Conservation (phyloP, 306 rosid species). For the Clitoria ternatea region DNA sequence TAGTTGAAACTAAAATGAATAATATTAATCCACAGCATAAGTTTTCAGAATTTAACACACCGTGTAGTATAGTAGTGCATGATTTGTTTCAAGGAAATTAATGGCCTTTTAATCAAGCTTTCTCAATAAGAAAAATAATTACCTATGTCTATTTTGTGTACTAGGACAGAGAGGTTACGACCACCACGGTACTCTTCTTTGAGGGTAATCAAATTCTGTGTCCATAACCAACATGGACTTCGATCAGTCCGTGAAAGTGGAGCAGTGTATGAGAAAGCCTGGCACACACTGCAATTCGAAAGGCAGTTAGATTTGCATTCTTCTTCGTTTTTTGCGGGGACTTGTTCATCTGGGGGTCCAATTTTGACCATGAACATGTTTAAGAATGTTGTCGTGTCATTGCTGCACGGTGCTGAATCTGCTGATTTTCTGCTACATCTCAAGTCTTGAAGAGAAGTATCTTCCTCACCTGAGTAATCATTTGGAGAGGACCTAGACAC, state of each 20-base stretch:
- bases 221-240: conserved; percentile 27
- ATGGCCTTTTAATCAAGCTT: no score
- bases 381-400: background rate
- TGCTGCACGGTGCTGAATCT: background rate
- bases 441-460: no score
- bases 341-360: background rate
- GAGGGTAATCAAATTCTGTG: background rate
- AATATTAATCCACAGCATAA: no score
- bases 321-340: background rate
- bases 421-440: conserved; percentile 18
- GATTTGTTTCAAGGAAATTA: no score
- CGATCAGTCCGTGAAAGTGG: no score
- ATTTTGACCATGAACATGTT: background rate
- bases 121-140: background rate
- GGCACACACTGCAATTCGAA: background rate
- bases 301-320: conserved; percentile 23
- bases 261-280: conserved; percentile 35
- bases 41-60: no score
- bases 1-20: conserved; percentile 33
- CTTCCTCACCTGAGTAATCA: no score
- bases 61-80: no score
- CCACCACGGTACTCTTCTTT: conserved; percentile 5
- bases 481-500: background rate
- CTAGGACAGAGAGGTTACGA: background rate
- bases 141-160: conserved; percentile 29